phyloP scores from a whole-genome alignment of 163 green algal species.

The Scenedesmus sp. region DNA sequence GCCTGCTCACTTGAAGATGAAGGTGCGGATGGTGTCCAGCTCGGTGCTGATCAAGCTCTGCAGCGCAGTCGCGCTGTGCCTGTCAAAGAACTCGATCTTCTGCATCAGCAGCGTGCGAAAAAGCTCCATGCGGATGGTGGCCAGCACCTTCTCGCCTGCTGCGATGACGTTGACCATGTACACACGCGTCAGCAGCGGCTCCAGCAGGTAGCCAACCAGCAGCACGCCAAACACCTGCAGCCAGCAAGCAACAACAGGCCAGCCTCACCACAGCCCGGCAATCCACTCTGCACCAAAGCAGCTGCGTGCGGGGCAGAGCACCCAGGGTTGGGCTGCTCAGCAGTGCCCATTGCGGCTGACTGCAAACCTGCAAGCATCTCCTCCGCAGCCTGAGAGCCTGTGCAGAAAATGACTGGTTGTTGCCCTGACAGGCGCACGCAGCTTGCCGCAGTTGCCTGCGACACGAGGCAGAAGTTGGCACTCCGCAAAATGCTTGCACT shows the following conservation, averaged over 20 bases:
- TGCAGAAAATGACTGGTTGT: too few species aligned
- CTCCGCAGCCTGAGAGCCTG: too few species aligned
- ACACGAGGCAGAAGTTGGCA: too few species aligned
- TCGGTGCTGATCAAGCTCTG: slow-evolving; percentile 86
- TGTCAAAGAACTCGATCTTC: slow-evolving; percentile 86
- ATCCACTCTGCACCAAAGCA: too few species aligned
- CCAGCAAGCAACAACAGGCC: background rate
- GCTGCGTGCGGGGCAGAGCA: too few species aligned
- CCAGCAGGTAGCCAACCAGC: slow-evolving; percentile 65
- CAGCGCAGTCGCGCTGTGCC: slow-evolving; percentile 80
- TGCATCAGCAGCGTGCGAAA: slow-evolving; percentile 91
- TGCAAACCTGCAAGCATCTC: too few species aligned
- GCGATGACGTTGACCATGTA: slow-evolving; percentile 87
- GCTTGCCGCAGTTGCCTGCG: too few species aligned
- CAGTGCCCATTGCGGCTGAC: too few species aligned
- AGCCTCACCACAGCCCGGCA: too few species aligned
- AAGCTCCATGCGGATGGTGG: slow-evolving; percentile 82
- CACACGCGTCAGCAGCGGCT: slow-evolving; percentile 77
- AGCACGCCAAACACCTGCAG: slow-evolving; percentile 64
- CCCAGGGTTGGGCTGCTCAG: too few species aligned
- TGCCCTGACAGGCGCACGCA: too few species aligned
- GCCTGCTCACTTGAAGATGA: slow-evolving; percentile 78
- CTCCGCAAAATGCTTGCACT: too few species aligned
- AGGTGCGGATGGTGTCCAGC: slow-evolving; percentile 86
- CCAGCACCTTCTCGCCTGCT: slow-evolving; percentile 85